A percentile compares a stretch with the other conserved stretches of the same genome.
Evolutionary conservation across 306 rosid genomes (phyloP).

Genomic region (Begonia masoniana): DNA sequence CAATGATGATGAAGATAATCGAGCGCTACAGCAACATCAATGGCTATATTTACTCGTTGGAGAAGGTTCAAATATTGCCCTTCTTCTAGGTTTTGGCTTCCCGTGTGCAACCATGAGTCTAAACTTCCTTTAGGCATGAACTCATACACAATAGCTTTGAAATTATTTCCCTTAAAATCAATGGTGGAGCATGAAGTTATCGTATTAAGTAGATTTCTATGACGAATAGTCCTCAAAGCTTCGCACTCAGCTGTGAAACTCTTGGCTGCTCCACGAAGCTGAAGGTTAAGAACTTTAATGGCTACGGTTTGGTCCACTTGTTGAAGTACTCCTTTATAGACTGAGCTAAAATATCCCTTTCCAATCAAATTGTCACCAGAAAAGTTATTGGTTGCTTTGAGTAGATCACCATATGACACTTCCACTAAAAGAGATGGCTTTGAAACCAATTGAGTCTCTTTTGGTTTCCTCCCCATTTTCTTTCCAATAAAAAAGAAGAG

Average conservation of each 20-base stretch:
- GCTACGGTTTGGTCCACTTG: slow-evolving; percentile 13
- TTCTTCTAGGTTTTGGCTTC: neutral
- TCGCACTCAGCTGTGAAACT: slow-evolving; percentile 8
- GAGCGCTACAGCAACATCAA: slow-evolving; percentile 29
- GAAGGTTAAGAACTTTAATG: slow-evolving; percentile 14
- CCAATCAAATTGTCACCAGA: slow-evolving; percentile 14
- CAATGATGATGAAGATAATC: slow-evolving; percentile 59
- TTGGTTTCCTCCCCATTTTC: too few species aligned
- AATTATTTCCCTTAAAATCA: slow-evolving; percentile 27
- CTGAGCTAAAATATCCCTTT: slow-evolving; percentile 23
- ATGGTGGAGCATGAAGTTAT: slow-evolving; percentile 19
- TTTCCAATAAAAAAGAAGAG: too few species aligned
- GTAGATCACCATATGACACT: too few species aligned
- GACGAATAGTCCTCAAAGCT: slow-evolving; percentile 7
- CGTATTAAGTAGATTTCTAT: slow-evolving; percentile 22
- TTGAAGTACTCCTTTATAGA: slow-evolving; percentile 13
- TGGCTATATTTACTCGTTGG: slow-evolving; percentile 34
- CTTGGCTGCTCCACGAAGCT: neutral
- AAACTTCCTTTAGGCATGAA: slow-evolving; percentile 5
- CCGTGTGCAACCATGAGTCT: slow-evolving; percentile 2
- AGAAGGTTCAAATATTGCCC: neutral
- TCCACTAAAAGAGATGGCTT: too few species aligned
- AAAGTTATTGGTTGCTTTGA: slow-evolving; percentile 7
- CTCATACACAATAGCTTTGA: slow-evolving; percentile 19
- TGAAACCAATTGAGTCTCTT: too few species aligned